phyloP scores from a whole-genome alignment of 176 grass and related monocot species.

The Cenchrus fungigraminus region DNA sequence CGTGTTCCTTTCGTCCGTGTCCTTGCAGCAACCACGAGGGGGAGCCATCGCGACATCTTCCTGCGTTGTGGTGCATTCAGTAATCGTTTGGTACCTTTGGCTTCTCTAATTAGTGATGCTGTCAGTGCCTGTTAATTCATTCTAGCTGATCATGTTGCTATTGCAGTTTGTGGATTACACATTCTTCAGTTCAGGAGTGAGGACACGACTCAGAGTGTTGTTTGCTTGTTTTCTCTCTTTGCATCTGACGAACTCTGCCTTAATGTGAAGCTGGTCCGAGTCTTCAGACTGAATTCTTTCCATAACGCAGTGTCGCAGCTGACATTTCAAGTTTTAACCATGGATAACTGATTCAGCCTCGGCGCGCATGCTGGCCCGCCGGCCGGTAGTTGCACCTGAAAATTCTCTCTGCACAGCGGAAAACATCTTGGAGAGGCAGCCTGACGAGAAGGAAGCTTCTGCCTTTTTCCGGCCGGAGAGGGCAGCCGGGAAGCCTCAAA shows the following conservation, averaged over 20 bases:
- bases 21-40: background rate
- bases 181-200: background rate
- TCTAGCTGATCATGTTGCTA: background rate
- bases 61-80: background rate
- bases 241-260: too few relatives aligned
- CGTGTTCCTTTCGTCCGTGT: background rate
- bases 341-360: background rate
- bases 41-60: background rate
- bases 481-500: background rate
- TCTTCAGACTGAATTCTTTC: too few relatives aligned
- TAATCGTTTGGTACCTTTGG: background rate
- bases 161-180: background rate
- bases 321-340: background rate
- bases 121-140: background rate
- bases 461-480: constrained; percentile 7
- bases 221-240: too few relatives aligned
- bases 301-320: background rate
- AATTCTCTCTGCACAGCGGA: constrained; percentile 10
- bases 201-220: background rate
- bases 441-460: background rate
- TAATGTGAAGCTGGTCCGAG: background rate
- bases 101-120: background rate
- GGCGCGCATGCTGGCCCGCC: background rate
- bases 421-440: background rate
- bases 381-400: constrained; percentile 20